phyloP scores from a whole-genome alignment of 192 early-diverging fungal species.

The Backusella australiensis region DNA sequence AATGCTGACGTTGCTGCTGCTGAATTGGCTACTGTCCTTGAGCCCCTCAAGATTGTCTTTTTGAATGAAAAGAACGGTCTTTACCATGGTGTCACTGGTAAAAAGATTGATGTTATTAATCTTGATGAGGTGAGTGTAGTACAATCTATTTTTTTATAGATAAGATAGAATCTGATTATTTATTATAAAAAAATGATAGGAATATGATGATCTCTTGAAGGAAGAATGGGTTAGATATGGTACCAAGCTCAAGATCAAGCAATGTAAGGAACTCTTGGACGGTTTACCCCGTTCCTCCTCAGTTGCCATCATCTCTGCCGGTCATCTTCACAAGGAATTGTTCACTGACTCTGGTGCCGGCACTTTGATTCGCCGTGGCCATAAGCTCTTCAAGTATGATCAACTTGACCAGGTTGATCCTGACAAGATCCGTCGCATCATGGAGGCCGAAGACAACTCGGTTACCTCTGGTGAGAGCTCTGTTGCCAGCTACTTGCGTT shows the following conservation, averaged over 20 bases:
- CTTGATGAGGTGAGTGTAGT: constrained; percentile 82
- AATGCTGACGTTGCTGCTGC: constrained; percentile 99
- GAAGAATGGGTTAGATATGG: constrained; percentile 98
- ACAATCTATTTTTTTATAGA: background rate
- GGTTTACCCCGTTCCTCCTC: constrained; percentile 95
- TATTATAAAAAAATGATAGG: constrained; percentile 46
- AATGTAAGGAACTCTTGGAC: constrained; percentile 97
- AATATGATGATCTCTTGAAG: constrained; percentile 93
- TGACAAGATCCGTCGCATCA: constrained; percentile 76
- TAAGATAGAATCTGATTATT: constrained; percentile 8
- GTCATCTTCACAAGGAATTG: constrained; percentile 98
- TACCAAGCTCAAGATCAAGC: constrained; percentile 95
- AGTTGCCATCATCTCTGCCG: constrained; percentile 98
- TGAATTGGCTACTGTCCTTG: constrained; percentile 92
- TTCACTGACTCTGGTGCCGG: constrained; percentile 98
- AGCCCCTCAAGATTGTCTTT: constrained; percentile 97
- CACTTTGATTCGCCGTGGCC: constrained; percentile 94
- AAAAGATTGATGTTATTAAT: constrained; percentile 97
- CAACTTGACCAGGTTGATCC: constrained; percentile 69
- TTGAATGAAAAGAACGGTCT: constrained; percentile 98
- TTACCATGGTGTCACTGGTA: constrained; percentile 90
- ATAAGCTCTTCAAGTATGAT: constrained; percentile 78
- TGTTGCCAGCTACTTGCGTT: constrained; percentile 72
- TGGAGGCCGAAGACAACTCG: constrained; percentile 72
- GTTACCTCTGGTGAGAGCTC: constrained; percentile 63